Conservation (phyloP, 176 grass and related monocot species). For the Pharus latifolius region DNA sequence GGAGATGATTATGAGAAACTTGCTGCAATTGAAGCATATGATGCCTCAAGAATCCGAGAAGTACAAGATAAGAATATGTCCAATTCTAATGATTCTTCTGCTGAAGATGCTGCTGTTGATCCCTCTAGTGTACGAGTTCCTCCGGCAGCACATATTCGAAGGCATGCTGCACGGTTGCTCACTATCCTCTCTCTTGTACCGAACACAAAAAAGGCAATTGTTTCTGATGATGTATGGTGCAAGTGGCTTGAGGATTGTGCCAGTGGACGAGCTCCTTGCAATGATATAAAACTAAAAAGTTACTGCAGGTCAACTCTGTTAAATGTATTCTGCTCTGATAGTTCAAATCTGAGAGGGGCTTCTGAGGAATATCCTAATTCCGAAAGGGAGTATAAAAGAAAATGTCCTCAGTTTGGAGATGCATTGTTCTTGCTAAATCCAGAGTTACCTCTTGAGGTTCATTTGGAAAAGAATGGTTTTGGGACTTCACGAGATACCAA, state of each 20-base stretch:
- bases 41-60: constrained; percentile 71
- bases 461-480: constrained; percentile 37
- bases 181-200: constrained; percentile 85
- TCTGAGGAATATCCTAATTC: constrained; percentile 32
- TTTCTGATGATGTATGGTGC: constrained; percentile 66
- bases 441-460: constrained; percentile 49
- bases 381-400: constrained; percentile 48
- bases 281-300: constrained; percentile 80
- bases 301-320: constrained; percentile 73
- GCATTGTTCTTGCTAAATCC: constrained; percentile 86
- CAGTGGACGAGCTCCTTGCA: constrained; percentile 48
- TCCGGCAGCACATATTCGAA: constrained; percentile 83
- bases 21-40: constrained; percentile 94
- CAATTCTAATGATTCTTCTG: constrained; percentile 34
- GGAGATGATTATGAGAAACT: constrained; percentile 95
- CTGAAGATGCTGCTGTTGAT: constrained; percentile 39
- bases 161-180: constrained; percentile 75
- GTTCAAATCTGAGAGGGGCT: constrained; percentile 9
- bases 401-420: constrained; percentile 71
- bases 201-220: constrained; percentile 57
- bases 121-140: constrained; percentile 73
- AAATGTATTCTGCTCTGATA: constrained; percentile 54
- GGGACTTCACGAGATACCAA: constrained; percentile 28
- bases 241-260: constrained; percentile 96
- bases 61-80: constrained; percentile 36